phyloP scores from a whole-genome alignment of 2,329 filamentous ascomycete genomes.

The Didymella exigua region DNA sequence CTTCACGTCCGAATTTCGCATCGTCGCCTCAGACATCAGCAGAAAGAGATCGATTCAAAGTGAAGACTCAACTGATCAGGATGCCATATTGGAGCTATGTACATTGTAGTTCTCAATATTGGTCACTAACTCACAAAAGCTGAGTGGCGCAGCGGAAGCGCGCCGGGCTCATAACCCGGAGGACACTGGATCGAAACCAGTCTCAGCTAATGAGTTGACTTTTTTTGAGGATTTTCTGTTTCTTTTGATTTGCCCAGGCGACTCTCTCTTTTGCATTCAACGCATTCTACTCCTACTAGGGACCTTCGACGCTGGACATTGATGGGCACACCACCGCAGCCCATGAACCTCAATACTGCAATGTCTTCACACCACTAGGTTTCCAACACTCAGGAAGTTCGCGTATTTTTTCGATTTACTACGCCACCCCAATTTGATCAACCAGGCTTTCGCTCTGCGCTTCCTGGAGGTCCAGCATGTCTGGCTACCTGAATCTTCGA shows the following conservation, averaged over 20 bases:
- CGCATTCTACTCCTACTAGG: too few relatives aligned
- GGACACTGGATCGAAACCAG: conserved; percentile 34
- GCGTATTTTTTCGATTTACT: too few relatives aligned
- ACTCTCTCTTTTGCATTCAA: too few relatives aligned
- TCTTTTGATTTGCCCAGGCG: neutral
- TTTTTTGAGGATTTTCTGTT: neutral
- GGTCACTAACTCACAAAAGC: conserved; percentile 16
- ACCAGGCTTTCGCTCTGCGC: neutral
- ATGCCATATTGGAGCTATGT: neutral
- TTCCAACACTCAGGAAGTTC: too few relatives aligned
- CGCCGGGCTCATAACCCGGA: conserved; percentile 44
- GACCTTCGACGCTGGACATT: too few relatives aligned
- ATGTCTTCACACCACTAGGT: too few relatives aligned
- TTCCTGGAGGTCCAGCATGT: neutral
- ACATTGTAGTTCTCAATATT: neutral
- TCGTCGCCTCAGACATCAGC: neutral
- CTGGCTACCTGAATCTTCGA: too few relatives aligned
- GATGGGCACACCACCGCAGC: too few relatives aligned
- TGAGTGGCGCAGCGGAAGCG: conserved; percentile 40
- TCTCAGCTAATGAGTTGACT: conserved; percentile 19
- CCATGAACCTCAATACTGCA: too few relatives aligned
- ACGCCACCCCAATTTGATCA: neutral
- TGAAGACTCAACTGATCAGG: too few relatives aligned
- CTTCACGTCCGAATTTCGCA: neutral
- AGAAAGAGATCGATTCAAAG: neutral